Evolutionary conservation across 2,329 filamentous ascomycete genomes (phyloP).

Genomic region (Fusarium acutatum): DNA sequence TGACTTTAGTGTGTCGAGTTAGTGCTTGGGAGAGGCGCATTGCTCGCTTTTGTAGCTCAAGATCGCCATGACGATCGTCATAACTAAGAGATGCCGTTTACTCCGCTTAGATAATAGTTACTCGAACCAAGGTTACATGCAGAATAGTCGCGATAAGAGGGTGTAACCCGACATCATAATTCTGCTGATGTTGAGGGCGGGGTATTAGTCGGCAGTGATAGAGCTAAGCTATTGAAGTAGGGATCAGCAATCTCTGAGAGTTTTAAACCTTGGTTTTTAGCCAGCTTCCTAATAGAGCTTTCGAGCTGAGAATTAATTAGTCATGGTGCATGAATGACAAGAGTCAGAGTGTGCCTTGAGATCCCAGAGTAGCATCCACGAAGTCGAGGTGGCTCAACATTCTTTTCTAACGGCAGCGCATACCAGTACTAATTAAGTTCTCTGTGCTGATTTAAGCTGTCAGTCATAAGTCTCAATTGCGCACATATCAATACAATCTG

Average conservation of each 20-base stretch:
- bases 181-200: neutral
- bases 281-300: slow-evolving; percentile 21
- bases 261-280: neutral
- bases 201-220: neutral
- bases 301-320: neutral
- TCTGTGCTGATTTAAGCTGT: too few species aligned
- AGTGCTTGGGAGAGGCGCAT: neutral
- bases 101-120: neutral
- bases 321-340: neutral
- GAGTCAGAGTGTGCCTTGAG: neutral
- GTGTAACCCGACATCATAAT: neutral
- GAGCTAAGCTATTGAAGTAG: slow-evolving; percentile 8
- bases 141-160: neutral
- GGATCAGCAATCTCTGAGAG: slow-evolving; percentile 4
- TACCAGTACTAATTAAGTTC: too few species aligned
- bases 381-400: neutral
- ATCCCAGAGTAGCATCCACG: neutral
- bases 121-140: neutral
- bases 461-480: too few species aligned
- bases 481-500: neutral
- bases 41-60: neutral
- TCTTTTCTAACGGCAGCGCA: neutral
- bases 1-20: too few species aligned
- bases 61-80: neutral
- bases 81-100: neutral